phyloP scores from a whole-genome alignment of 2,329 filamentous ascomycete genomes.

The Grosmannia serpens region DNA sequence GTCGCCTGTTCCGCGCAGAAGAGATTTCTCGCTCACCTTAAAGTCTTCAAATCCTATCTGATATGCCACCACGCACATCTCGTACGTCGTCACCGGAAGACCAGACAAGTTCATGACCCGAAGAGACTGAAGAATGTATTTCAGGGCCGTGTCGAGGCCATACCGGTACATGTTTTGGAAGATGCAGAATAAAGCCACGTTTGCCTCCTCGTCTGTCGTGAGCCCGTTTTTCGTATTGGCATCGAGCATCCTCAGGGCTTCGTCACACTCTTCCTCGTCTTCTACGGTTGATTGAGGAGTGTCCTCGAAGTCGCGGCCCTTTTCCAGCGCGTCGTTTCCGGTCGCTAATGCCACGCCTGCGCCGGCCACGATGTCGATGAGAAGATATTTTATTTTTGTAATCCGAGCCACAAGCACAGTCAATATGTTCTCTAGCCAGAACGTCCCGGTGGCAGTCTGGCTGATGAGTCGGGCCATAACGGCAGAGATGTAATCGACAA shows the following conservation, averaged over 20 bases:
- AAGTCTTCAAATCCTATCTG: constrained; percentile 12
- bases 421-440: constrained; percentile 7
- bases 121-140: constrained; percentile 2
- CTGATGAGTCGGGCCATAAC: constrained; percentile 7
- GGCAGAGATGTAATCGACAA: constrained; percentile 11
- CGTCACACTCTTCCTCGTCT: not conserved
- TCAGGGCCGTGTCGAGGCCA: constrained; percentile 2
- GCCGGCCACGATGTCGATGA: not conserved
- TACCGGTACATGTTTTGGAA: constrained; percentile 6
- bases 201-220: not conserved
- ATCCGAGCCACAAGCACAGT: constrained; percentile 3
- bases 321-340: not conserved
- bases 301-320: not conserved
- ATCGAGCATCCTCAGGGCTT: constrained; percentile 1
- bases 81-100: constrained; percentile 1
- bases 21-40: constrained; percentile 3
- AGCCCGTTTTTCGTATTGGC: constrained; percentile 2
- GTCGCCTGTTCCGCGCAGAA: no score
- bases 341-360: not conserved
- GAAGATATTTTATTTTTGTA: constrained; percentile 8
- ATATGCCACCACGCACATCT: constrained; percentile 10
- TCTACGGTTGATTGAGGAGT: not conserved
- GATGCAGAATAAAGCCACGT: constrained; percentile 3
- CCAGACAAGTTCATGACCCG: not conserved
- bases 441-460: constrained; percentile 4